These are phyloP conservation scores for Phytophthora multivora DNA, from an alignment of 352 stramenopile species.

Conservation along the genomic window DNA sequence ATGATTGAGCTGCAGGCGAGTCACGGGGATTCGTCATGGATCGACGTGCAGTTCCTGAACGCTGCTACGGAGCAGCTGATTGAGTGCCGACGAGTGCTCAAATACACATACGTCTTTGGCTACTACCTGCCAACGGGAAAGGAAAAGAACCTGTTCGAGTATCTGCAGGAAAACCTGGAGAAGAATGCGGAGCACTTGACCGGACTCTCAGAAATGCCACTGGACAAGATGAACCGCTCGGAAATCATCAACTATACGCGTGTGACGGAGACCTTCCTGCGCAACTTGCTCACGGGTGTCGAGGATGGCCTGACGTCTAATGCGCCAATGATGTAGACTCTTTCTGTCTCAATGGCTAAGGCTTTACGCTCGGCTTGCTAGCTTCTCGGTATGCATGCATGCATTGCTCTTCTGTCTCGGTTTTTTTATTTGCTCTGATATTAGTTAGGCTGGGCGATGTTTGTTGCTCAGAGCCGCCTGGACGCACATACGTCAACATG, in stretches of 20 bases:
- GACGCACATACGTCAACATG: conserved; percentile 2
- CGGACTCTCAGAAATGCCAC: conserved; percentile 89
- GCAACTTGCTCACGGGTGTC: conserved; percentile 90
- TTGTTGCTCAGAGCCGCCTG: conserved; percentile 20
- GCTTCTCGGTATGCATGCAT: conserved; percentile 28
- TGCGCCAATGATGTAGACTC: conserved; percentile 35
- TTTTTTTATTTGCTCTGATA: conserved; percentile 41
- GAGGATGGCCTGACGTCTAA: conserved; percentile 87
- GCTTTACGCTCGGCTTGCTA: conserved; percentile 10
- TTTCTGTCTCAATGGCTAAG: conserved; percentile 11
- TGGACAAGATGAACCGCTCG: conserved; percentile 92
- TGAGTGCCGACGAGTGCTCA: conserved; percentile 97
- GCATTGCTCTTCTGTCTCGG: conserved; percentile 32
- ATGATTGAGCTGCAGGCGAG: conserved; percentile 97
- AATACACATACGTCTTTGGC: conserved; percentile 97
- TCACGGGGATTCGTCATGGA: conserved; percentile 92
- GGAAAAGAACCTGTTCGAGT: conserved; percentile 95
- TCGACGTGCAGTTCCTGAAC: conserved; percentile 99
- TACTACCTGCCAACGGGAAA: conserved; percentile 93
- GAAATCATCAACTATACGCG: conserved; percentile 96
- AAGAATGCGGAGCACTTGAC: conserved; percentile 94
- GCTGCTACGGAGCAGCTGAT: conserved; percentile 96
- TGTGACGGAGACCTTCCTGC: conserved; percentile 93
- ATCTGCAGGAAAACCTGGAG: conserved; percentile 94
- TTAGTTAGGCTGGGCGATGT: conserved; percentile 30